Conservation (phyloP, 1,284 basidiomycete species). For the Amylostereum chailletii region DNA sequence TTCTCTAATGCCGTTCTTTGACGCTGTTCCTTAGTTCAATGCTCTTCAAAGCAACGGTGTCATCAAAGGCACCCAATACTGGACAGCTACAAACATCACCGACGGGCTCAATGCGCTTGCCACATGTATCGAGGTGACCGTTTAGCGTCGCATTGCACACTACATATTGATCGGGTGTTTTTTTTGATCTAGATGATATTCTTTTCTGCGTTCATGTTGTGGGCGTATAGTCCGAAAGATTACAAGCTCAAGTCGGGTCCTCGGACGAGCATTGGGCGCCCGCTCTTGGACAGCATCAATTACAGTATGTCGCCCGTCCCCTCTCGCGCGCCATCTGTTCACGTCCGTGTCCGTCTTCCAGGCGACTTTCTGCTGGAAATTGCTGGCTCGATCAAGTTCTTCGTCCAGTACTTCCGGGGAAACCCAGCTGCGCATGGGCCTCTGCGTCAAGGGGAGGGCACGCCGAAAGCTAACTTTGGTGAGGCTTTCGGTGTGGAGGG, state of each 20-base stretch:
- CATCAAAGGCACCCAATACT: slow-evolving; percentile 65
- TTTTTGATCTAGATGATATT: slow-evolving; percentile 56
- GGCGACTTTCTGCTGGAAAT: slow-evolving; percentile 65
- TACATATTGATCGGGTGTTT: not conserved
- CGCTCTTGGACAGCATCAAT: slow-evolving; percentile 77
- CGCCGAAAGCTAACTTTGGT: slow-evolving; percentile 28
- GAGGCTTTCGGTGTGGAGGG: slow-evolving; percentile 41
- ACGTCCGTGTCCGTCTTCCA: slow-evolving; percentile 16
- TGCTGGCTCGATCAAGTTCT: slow-evolving; percentile 51
- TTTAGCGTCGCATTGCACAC: not conserved
- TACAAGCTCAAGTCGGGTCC: slow-evolving; percentile 35
- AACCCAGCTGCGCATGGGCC: slow-evolving; percentile 36
- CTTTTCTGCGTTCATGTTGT: slow-evolving; percentile 70
- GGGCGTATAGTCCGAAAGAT: slow-evolving; percentile 70
- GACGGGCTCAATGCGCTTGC: slow-evolving; percentile 77
- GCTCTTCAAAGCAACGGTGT: slow-evolving; percentile 45
- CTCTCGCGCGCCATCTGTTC: slow-evolving; percentile 1
- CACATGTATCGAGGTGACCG: slow-evolving; percentile 69
- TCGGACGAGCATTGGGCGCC: slow-evolving; percentile 47
- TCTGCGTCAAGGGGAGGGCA: slow-evolving; percentile 16
- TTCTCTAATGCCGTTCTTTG: not conserved
- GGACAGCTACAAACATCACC: slow-evolving; percentile 73
- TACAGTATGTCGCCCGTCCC: slow-evolving; percentile 34
- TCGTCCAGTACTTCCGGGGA: slow-evolving; percentile 37
- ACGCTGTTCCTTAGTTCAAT: slow-evolving; percentile 35